Conservation (phyloP, 2,329 filamentous ascomycete species). For the Cytospora schulzeri region DNA sequence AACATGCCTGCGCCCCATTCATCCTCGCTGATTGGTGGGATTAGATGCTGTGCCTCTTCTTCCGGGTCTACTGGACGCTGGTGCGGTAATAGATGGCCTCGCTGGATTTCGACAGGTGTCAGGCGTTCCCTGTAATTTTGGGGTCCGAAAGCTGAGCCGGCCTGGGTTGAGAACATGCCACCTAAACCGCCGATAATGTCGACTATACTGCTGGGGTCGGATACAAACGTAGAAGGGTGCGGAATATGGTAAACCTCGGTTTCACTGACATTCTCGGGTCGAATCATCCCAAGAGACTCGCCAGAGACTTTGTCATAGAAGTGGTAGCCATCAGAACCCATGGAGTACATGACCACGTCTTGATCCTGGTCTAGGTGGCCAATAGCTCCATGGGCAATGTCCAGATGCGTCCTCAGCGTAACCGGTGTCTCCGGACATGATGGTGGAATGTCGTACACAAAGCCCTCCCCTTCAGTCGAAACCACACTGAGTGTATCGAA, state of each 20-base stretch:
- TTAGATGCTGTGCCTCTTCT: not conserved
- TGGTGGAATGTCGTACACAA: slow-evolving; percentile 45
- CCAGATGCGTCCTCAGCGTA: slow-evolving; percentile 37
- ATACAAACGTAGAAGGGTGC: slow-evolving; percentile 29
- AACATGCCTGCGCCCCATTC: slow-evolving; percentile 52
- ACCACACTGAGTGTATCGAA: slow-evolving; percentile 48
- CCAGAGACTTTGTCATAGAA: slow-evolving; percentile 44
- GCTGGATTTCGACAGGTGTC: slow-evolving; percentile 33
- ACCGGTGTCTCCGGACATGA: slow-evolving; percentile 35
- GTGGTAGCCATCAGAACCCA: slow-evolving; percentile 46
- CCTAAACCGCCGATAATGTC: slow-evolving; percentile 17
- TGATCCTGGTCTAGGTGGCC: slow-evolving; percentile 47
- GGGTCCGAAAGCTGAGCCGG: slow-evolving; percentile 11
- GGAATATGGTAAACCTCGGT: slow-evolving; percentile 20
- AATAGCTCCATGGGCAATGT: slow-evolving; percentile 44
- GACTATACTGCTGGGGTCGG: slow-evolving; percentile 25
- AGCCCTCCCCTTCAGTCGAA: slow-evolving; percentile 45
- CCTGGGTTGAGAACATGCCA: slow-evolving; percentile 5
- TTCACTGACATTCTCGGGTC: slow-evolving; percentile 30
- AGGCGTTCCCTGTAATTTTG: slow-evolving; percentile 32
- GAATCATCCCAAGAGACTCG: slow-evolving; percentile 40
- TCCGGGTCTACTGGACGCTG: not conserved
- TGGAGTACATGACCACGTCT: slow-evolving; percentile 46
- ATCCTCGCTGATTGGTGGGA: slow-evolving; percentile 38
- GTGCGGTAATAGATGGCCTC: not conserved